Base-by-base conservation (phyloP, 176 grass and related monocot species). In the Tillandsia fasciculata region DNA sequence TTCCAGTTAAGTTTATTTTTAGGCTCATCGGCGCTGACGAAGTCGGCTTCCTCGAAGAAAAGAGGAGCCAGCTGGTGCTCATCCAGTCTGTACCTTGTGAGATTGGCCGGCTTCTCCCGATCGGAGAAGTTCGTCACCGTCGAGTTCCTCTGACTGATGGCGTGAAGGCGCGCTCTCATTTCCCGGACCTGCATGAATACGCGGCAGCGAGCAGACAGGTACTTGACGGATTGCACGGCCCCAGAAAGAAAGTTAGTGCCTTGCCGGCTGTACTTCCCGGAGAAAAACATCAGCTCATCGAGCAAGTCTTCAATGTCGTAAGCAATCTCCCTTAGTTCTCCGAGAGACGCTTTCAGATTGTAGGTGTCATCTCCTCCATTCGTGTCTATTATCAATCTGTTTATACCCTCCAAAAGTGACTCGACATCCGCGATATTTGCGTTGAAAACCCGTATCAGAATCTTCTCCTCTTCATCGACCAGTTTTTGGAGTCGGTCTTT, bases 251-350 rank as follows among this genome's bases (percentile, higher is more conserved):
- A 23, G 0, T 7, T 54, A 27, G 66, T 12, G 23, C 64, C 64
- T 14, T 0, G n/a, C 64, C 4, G 64, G 9, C 23, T 28, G 14
- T 11, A 54, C 11, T 4, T 54, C 3, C 68, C 12, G 0, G 59
- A 13, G 11, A 47, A 23, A 1, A 14, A 17, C 42, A 78, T 15
- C 22, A 52, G 59, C 1, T 11, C 42, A 22, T 78, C 66, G 0
- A 78, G 7, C 8, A 47, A 61, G 52, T 77, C 74, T 20, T 77
- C 74, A 12, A 56, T 77, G 0, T n/a, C 65, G 22, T 29, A 77
- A 18, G 74, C 66, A 51, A 77, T 2, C 33, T 77, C 75, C 42
- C 75, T 12, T 11, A 77, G 18, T 0, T 69, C 17, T 0, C 52
- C 10, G 52, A 54, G 52, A 54, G 52, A 12, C 14, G 52, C 52